Evolutionary conservation across 352 stramenopile species (phyloP).

Genomic region (Lagenidium sp.): DNA sequence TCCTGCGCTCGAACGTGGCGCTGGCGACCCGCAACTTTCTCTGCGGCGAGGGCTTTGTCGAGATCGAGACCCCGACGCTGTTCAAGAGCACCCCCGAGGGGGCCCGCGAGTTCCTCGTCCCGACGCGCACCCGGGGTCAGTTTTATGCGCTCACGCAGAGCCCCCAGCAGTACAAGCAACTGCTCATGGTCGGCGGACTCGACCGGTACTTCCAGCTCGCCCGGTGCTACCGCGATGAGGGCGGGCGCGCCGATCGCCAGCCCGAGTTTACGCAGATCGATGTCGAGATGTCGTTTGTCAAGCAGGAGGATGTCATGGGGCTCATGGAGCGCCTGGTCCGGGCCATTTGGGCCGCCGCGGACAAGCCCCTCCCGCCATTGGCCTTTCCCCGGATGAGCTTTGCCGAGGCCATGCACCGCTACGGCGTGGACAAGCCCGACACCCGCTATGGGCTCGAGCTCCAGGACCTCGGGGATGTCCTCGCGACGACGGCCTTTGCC

Average conservation of each 20-base stretch:
- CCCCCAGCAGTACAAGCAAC: constrained; percentile 90
- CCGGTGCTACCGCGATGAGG: constrained; percentile 86
- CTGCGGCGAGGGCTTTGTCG: constrained; percentile 61
- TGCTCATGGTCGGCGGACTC: constrained; percentile 85
- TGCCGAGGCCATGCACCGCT: constrained; percentile 67
- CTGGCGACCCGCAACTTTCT: constrained; percentile 65
- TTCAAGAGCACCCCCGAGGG: constrained; percentile 87
- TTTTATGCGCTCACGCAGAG: constrained; percentile 88
- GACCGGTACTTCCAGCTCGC: constrained; percentile 88
- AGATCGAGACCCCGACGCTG: constrained; percentile 85
- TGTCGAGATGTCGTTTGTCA: constrained; percentile 86
- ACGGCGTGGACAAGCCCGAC: constrained; percentile 82
- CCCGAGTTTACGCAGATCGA: constrained; percentile 90
- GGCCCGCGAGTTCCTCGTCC: constrained; percentile 81
- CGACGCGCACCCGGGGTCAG: constrained; percentile 46
- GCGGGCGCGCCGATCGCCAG: constrained; percentile 79
- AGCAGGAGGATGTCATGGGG: constrained; percentile 58
- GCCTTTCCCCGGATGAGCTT: constrained; percentile 67
- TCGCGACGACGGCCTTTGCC: constrained; percentile 29
- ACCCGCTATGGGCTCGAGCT: constrained; percentile 72
- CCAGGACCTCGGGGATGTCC: constrained; percentile 32
- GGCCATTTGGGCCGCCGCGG: constrained; percentile 45
- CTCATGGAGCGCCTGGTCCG: constrained; percentile 71
- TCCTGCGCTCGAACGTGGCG: constrained; percentile 61
- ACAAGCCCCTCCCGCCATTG: constrained; percentile 24